Conservation (phyloP, 192 early-diverging fungal genomes). For the Coemansia sp. region DNA sequence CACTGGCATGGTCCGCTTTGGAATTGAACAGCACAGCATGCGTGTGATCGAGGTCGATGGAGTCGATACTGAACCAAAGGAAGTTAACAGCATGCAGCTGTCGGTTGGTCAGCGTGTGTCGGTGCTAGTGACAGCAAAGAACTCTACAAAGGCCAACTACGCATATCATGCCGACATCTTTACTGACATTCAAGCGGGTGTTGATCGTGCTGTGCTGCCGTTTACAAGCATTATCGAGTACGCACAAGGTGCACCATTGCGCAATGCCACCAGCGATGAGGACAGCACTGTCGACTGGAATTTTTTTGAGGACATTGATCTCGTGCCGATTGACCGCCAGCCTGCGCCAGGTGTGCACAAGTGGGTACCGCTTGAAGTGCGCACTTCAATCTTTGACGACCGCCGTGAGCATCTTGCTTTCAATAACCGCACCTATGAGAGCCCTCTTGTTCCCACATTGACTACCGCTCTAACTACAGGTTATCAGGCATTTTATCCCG, state of each 20-base stretch:
- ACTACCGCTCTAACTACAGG: conserved; percentile 67
- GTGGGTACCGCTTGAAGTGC: conserved; percentile 59
- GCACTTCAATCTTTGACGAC: conserved; percentile 64
- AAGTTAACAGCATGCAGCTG: conserved; percentile 58
- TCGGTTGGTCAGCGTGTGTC: conserved; percentile 78
- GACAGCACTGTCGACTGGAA: conserved; percentile 48
- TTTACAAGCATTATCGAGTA: conserved; percentile 46
- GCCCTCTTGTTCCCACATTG: conserved; percentile 66
- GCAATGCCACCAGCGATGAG: conserved; percentile 14
- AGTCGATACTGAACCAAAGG: conserved; percentile 60
- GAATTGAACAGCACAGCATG: conserved; percentile 77
- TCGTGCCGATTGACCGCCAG: conserved; percentile 56
- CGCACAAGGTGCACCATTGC: conserved; percentile 18
- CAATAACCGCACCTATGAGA: conserved; percentile 69
- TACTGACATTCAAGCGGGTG: conserved; percentile 45
- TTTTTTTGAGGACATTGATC: conserved; percentile 60
- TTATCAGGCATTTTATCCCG: conserved; percentile 55
- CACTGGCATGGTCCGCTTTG: conserved; percentile 69
- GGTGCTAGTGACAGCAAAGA: conserved; percentile 74
- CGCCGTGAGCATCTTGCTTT: conserved; percentile 76
- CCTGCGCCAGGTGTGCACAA: conserved; percentile 37
- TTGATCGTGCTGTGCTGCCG: conserved; percentile 36
- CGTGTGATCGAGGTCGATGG: conserved; percentile 84
- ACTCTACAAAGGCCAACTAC: conserved; percentile 63
- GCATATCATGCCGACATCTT: conserved; percentile 68